phyloP scores from a whole-genome alignment of 164 flowering plant genomes.

The Magnolia sinica region DNA sequence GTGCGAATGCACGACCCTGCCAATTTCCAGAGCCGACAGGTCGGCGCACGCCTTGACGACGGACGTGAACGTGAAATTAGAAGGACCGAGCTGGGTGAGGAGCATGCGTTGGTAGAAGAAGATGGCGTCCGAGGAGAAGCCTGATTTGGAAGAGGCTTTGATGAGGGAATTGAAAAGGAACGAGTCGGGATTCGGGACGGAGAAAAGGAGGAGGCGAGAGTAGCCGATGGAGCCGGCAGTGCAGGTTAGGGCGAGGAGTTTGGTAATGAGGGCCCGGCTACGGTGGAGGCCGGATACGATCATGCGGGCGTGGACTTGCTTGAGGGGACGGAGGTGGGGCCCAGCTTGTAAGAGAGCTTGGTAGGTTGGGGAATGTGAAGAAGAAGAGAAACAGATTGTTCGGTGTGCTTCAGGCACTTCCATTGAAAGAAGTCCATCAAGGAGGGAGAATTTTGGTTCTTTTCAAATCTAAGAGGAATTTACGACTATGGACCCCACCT shows the following conservation, averaged over 20 bases:
- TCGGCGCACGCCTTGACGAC: slow-evolving; percentile 74
- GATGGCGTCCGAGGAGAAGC: slow-evolving; percentile 40
- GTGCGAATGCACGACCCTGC: slow-evolving; percentile 51
- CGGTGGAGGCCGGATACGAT: slow-evolving; percentile 41
- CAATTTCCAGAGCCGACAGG: slow-evolving; percentile 37
- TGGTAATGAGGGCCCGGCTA: slow-evolving; percentile 57
- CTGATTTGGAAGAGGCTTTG: slow-evolving; percentile 36
- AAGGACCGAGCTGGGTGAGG: slow-evolving; percentile 15
- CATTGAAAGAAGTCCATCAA: neutral
- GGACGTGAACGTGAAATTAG: slow-evolving; percentile 57
- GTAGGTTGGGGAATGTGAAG: slow-evolving; percentile 36
- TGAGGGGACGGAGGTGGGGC: slow-evolving; percentile 39
- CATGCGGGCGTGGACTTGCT: slow-evolving; percentile 61
- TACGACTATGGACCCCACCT: no score
- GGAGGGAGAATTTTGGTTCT: neutral
- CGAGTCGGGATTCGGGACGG: slow-evolving; percentile 51
- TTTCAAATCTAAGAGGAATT: no score
- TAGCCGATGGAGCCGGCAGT: slow-evolving; percentile 49
- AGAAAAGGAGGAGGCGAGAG: slow-evolving; percentile 43
- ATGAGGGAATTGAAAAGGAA: slow-evolving; percentile 66
- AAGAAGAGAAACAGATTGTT: neutral
- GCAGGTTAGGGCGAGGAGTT: slow-evolving; percentile 54
- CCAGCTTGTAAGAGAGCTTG: slow-evolving; percentile 50
- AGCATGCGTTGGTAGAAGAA: slow-evolving; percentile 50
- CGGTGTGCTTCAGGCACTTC: neutral